Percentiles rank a stretch among this genome's conserved stretches.
phyloP scores from a whole-genome alignment of 495 filamentous ascomycete genomes.

The Gamarada debralockiae region DNA sequence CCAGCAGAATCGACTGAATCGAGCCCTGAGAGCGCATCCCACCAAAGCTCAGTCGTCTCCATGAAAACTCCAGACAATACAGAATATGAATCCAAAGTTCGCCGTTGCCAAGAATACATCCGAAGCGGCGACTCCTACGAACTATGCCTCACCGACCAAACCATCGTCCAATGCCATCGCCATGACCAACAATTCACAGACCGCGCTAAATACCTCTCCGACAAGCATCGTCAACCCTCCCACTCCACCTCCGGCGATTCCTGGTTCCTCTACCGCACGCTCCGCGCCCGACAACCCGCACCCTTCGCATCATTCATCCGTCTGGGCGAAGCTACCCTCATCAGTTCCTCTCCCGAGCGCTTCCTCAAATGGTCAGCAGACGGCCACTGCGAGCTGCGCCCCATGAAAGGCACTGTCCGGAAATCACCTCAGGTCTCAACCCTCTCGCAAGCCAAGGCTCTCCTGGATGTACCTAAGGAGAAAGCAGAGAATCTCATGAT shows the following conservation, averaged over 20 bases:
- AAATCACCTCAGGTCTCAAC: conserved; percentile 57
- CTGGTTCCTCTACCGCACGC: conserved; percentile 70
- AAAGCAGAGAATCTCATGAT: conserved; percentile 98
- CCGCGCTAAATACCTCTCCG: not conserved
- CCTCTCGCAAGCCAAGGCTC: conserved; percentile 58
- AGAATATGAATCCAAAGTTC: conserved; percentile 61
- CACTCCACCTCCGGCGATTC: conserved; percentile 24
- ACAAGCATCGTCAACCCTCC: conserved; percentile 12
- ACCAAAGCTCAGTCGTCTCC: not conserved
- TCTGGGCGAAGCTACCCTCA: conserved; percentile 64
- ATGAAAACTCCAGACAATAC: conserved; percentile 38
- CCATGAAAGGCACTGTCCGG: conserved; percentile 93
- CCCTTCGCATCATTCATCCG: conserved; percentile 81
- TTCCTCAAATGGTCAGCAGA: conserved; percentile 65
- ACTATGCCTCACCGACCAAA: conserved; percentile 80
- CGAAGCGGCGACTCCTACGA: conserved; percentile 86
- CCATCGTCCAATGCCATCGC: conserved; percentile 39
- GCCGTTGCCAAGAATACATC: conserved; percentile 67
- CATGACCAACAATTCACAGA: not conserved
- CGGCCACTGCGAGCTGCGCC: conserved; percentile 61
- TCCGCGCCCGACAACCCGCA: conserved; percentile 73
- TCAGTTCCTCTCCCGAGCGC: conserved; percentile 87
- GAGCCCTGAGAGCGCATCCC: not conserved
- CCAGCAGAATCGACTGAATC: too few relatives aligned
- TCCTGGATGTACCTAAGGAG: conserved; percentile 79